Evolutionary conservation across 805 yeast species (phyloP).

Genomic region (Sugiyamaella americana): DNA sequence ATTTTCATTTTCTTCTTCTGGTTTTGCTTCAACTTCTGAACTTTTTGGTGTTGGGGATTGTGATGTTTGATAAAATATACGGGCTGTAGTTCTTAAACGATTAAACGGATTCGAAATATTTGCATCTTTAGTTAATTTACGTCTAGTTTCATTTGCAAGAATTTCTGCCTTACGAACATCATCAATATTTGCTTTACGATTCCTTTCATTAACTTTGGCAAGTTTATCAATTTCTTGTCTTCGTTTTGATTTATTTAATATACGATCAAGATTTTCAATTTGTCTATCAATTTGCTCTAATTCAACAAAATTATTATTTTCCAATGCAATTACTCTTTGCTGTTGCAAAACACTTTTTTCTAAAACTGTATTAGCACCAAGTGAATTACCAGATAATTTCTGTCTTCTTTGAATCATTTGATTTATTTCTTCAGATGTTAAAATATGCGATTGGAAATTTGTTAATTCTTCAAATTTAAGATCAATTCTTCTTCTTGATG

Average conservation of each 20-base stretch:
- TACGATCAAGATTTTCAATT: conserved; percentile 27
- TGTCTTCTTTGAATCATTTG: conserved; percentile 71
- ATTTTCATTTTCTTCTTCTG: conserved; percentile 32
- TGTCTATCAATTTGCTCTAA: conserved; percentile 31
- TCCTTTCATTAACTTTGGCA: conserved; percentile 74
- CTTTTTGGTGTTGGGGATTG: conserved; percentile 43
- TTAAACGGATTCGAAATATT: conserved; percentile 68
- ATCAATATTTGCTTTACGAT: conserved; percentile 72
- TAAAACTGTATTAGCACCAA: conserved; percentile 70
- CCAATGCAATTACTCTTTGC: conserved; percentile 69
- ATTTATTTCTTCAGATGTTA: conserved; percentile 68
- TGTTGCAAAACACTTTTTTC: conserved; percentile 66
- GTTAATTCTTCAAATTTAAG: conserved; percentile 58
- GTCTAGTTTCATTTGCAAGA: conserved; percentile 51
- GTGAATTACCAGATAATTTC: conserved; percentile 48
- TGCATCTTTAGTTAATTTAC: conserved; percentile 29
- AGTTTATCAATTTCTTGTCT: conserved; percentile 37
- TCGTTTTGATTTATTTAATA: conserved; percentile 8
- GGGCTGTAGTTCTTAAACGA: conserved; percentile 81
- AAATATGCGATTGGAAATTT: conserved; percentile 54
- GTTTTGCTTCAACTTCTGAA: conserved; percentile 47
- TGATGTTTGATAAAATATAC: conserved; percentile 56
- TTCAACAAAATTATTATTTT: conserved; percentile 29
- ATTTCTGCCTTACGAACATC: conserved; percentile 76
- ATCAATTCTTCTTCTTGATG: conserved; percentile 58